phyloP scores from a whole-genome alignment of 228 moss, liverwort and hornwort species.

The Sphagnum magellanicum region DNA sequence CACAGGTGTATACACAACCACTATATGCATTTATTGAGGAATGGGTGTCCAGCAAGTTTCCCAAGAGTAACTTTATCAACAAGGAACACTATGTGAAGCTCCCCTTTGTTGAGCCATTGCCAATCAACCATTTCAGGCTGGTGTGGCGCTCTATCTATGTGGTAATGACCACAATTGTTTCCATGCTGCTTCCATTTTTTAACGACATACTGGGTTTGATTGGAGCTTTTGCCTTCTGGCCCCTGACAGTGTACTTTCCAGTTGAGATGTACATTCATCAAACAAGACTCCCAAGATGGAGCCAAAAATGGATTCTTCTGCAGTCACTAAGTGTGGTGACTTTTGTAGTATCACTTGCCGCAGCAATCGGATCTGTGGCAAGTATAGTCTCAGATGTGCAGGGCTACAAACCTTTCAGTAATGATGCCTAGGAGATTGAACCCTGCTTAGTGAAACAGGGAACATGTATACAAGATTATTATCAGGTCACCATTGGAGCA shows the following conservation, averaged over 20 bases:
- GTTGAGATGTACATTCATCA: slow-evolving; percentile 38
- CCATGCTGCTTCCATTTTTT: slow-evolving; percentile 49
- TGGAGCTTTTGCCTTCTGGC: slow-evolving; percentile 48
- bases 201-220: slow-evolving; percentile 47
- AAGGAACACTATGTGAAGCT: slow-evolving; percentile 27
- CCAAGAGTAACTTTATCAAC: slow-evolving; percentile 46
- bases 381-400: slow-evolving; percentile 26
- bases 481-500: too few relatives aligned
- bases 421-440: too few relatives aligned
- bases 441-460: too few relatives aligned
- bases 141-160: slow-evolving; percentile 54
- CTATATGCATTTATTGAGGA: slow-evolving; percentile 61
- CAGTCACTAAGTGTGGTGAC: slow-evolving; percentile 26
- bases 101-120: slow-evolving; percentile 28
- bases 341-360: slow-evolving; percentile 29
- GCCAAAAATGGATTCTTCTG: slow-evolving; percentile 23
- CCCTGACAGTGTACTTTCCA: slow-evolving; percentile 42
- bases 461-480: too few relatives aligned
- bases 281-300: slow-evolving; percentile 24
- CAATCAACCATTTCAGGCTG: slow-evolving; percentile 55
- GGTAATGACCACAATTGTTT: slow-evolving; percentile 30
- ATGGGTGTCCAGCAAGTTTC: slow-evolving; percentile 33
- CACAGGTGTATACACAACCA: slow-evolving; percentile 72
- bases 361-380: slow-evolving; percentile 30
- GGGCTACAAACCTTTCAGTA: slow-evolving; percentile 33